Evolutionary conservation across 1,139 yeast genomes (phyloP).

Genomic region (Pichia sp.): DNA sequence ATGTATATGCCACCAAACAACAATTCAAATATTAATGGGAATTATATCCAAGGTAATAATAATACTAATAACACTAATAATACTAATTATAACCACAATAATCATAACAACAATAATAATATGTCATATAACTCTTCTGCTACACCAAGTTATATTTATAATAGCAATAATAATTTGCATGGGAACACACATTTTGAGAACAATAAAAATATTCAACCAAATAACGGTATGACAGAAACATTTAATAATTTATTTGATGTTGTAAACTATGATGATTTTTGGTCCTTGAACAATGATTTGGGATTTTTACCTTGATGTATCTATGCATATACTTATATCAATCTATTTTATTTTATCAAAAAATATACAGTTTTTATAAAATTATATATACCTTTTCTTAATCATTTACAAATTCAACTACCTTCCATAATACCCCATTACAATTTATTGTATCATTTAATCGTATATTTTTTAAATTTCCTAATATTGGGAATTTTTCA

Average conservation of each 20-base stretch:
- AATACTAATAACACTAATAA: not conserved
- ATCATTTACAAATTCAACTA: constrained; percentile 16
- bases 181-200: not conserved
- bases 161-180: too few relatives aligned
- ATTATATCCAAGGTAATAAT: not conserved
- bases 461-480: constrained; percentile 4
- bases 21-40: too few relatives aligned
- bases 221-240: constrained; percentile 15
- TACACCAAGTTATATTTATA: too few relatives aligned
- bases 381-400: not conserved
- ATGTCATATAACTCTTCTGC: not conserved
- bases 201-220: not conserved
- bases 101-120: not conserved
- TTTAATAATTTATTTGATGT: constrained; percentile 10
- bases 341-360: not conserved
- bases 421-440: constrained; percentile 21
- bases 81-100: constrained; percentile 1
- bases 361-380: not conserved
- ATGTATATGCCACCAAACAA: too few relatives aligned
- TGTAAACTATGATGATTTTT: constrained; percentile 32
- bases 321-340: not conserved
- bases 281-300: constrained; percentile 39
- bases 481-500: constrained; percentile 20
- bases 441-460: constrained; percentile 11
- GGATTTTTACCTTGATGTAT: constrained; percentile 34